phyloP scores from a whole-genome alignment of 441 rosid genomes.

The Bruguiera hainesii region DNA sequence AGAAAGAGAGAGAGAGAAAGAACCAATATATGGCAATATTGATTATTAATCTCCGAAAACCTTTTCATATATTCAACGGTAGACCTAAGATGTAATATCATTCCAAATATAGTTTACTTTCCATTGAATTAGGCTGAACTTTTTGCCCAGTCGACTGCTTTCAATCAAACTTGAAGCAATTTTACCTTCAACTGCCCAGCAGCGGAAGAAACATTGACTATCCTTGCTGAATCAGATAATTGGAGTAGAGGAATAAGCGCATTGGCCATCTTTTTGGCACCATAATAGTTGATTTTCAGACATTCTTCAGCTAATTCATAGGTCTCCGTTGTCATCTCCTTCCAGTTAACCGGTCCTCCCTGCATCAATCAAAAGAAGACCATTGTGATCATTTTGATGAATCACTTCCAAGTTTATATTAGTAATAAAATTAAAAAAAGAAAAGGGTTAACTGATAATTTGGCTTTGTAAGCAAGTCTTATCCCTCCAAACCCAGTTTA shows the following conservation, averaged over 20 bases:
- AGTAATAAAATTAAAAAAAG: background rate
- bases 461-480: no score
- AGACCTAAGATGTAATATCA: no score
- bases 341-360: constrained; percentile 4
- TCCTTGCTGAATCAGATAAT: constrained; percentile 32
- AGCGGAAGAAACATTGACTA: constrained; percentile 36
- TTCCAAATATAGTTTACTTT: no score
- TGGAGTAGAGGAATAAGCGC: constrained; percentile 29
- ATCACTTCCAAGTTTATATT: background rate
- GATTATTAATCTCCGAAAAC: no score
- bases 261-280: constrained; percentile 31
- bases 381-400: background rate
- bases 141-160: background rate
- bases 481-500: no score
- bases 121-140: no score
- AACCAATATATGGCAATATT: no score
- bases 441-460: no score
- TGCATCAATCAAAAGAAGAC: background rate
- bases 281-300: constrained; percentile 33
- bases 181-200: constrained; percentile 29
- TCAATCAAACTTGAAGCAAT: background rate
- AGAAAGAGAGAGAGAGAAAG: no score
- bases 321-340: background rate
- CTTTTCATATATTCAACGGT: no score
- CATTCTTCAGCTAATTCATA: constrained; percentile 33